Base-by-base conservation (phyloP, 2,329 filamentous ascomycete genomes). In the Fusarium xylarioides region DNA sequence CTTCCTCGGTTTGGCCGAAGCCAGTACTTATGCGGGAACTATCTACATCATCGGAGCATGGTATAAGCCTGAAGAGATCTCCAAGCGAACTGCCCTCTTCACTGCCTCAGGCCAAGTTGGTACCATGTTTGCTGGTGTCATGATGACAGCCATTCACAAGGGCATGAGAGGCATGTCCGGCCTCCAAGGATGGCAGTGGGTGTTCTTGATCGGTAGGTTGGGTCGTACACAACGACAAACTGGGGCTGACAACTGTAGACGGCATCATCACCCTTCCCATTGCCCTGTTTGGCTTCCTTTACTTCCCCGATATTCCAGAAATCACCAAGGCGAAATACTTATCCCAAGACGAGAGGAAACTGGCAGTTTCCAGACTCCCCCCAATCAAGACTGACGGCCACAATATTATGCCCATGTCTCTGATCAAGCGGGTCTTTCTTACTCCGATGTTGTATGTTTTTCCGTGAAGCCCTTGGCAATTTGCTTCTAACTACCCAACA, bases 1-100 rank as follows among this genome's bases (percentile, higher is more conserved):
- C 64, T 74, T 79, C n/a, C 69, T 79, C 1, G 79, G 79, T 3
- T 34, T 80, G 1, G 70, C 69, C 2, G 78, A 80, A 49, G 77
- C 76, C 0, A 79, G 77, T 34, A 79, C 78, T 1, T 80, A 79
- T 11, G 72, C 76, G 0, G 79, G 79, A 4, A 77, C 66, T 21
- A 80, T 82, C 26, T 83, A 83, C 58, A 76, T 82, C 60, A 79
- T 83, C 5, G 81, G 82, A 1, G 79, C 85, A 0, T 90, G 89
- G 88, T 91, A 90, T 19, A 90, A 75, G 1, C 82, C 84, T 1
- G 81, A 83, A 15, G 89, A 91, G 66, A 85, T 91, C 0, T 87
- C 87, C 1, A 91, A 91, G 74, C 84, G 90, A 2, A 87, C 84
- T 4, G 89, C 87, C 15, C 85, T 91, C 21, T 91, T 91, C 75